phyloP scores from a whole-genome alignment of 73 alveolate genomes.

The Symbiodinium natans region DNA sequence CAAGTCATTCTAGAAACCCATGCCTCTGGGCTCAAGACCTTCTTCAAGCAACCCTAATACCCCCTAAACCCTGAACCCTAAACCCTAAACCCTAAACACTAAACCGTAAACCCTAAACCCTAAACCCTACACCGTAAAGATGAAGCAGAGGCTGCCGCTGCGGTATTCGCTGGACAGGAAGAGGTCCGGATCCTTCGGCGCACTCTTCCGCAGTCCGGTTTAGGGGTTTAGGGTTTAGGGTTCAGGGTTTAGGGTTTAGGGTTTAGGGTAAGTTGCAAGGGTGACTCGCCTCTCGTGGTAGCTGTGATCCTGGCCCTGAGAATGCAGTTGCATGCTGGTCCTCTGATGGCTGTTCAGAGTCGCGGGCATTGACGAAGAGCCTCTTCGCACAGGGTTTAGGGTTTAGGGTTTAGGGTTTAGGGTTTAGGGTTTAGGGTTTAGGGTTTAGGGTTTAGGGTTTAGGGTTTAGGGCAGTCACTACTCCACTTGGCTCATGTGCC shows the following conservation, averaged over 20 bases:
- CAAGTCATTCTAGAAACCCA: too few species aligned
- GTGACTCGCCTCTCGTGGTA: too few species aligned
- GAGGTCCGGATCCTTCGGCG: not conserved
- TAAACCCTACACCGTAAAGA: too few species aligned
- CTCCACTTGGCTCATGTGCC: too few species aligned
- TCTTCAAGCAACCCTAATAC: too few species aligned
- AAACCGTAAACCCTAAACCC: too few species aligned
- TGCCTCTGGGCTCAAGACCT: too few species aligned
- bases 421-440: not conserved
- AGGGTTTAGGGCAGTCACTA: not conserved
- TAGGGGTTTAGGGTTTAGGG: too few species aligned
- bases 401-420: not conserved
- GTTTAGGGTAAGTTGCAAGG: too few species aligned
- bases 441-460: not conserved
- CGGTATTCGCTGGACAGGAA: not conserved
- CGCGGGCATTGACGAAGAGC: constrained; percentile 82
- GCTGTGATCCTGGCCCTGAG: not conserved
- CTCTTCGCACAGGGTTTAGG: not conserved
- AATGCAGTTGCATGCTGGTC: not conserved
- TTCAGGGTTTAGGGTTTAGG: too few species aligned
- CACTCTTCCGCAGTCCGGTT: not conserved
- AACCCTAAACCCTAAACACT: too few species aligned
- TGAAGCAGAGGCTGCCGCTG: not conserved
- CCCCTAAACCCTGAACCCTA: too few species aligned
- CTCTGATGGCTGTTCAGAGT: constrained; percentile 44